A percentile compares a stretch with the other conserved stretches of the same genome.
phyloP scores from a whole-genome alignment of 2,329 filamentous ascomycete species.

The Penicillium hesseltinei region DNA sequence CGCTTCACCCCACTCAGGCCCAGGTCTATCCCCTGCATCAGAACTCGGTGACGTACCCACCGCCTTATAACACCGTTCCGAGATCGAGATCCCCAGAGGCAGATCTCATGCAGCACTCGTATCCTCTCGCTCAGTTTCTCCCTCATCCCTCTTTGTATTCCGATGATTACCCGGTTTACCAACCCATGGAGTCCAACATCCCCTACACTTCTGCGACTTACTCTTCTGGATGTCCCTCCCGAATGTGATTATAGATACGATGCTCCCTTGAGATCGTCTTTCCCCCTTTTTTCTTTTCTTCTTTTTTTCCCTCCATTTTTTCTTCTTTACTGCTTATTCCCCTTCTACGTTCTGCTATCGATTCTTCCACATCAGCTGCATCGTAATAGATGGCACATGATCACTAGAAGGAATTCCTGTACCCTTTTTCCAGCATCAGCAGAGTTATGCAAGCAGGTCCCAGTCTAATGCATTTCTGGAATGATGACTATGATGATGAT shows the following conservation, averaged over 20 bases:
- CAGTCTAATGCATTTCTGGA: neutral
- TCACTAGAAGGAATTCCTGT: neutral
- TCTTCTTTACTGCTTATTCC: conserved; percentile 1
- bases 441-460: conserved; percentile 6
- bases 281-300: neutral
- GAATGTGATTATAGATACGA: conserved; percentile 15
- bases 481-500: conserved; percentile 2
- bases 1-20: conserved; percentile 18
- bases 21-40: conserved; percentile 29
- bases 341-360: conserved; percentile 3
- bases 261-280: conserved; percentile 1
- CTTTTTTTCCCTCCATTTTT: neutral
- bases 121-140: conserved; percentile 20
- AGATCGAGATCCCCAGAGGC: conserved; percentile 20
- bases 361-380: neutral
- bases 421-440: neutral
- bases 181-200: conserved; percentile 17
- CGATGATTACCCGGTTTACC: conserved; percentile 19
- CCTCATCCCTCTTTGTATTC: conserved; percentile 20
- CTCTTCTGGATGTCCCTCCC: conserved; percentile 20
- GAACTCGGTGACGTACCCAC: conserved; percentile 35
- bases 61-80: conserved; percentile 32
- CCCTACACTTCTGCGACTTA: conserved; percentile 21
- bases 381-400: conserved; percentile 14
- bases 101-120: conserved; percentile 22